phyloP scores from a whole-genome alignment of 2,329 filamentous ascomycete genomes.

The Microdochium nivale region DNA sequence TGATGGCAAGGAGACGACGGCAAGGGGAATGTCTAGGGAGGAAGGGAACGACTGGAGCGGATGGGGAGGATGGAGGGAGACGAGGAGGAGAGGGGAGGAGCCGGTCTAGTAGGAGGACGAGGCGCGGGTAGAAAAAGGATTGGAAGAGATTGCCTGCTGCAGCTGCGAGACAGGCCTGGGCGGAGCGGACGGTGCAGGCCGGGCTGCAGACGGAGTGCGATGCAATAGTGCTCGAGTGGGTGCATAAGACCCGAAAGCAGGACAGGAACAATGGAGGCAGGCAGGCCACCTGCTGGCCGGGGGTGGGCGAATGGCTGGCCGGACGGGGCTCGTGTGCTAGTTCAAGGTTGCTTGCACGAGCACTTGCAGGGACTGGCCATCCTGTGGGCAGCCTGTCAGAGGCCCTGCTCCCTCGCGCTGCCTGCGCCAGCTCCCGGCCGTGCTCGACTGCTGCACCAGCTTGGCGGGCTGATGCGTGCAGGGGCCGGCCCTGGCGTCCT shows the following conservation, averaged over 20 bases:
- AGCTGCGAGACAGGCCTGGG: constrained; percentile 8
- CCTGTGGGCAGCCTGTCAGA: not conserved
- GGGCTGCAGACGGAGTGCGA: no score
- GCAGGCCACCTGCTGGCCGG: not conserved
- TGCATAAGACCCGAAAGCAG: not conserved
- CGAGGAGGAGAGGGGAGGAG: constrained; percentile 14
- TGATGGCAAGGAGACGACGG: constrained; percentile 30
- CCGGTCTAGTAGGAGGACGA: constrained; percentile 36
- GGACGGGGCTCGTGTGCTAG: not conserved
- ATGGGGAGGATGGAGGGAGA: constrained; percentile 19
- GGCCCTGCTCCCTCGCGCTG: not conserved
- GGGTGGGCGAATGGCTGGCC: not conserved
- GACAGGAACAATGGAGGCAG: not conserved
- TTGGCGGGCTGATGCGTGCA: no score
- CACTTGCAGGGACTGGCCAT: not conserved
- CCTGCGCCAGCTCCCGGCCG: no score
- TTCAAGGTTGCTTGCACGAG: not conserved
- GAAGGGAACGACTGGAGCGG: constrained; percentile 39
- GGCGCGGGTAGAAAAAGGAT: constrained; percentile 36
- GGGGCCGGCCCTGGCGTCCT: no score
- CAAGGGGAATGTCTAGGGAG: constrained; percentile 19
- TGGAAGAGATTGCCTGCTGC: constrained; percentile 30
- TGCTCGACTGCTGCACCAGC: no score
- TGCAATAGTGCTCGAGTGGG: no score
- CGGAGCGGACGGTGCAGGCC: not conserved